Percentiles rank a stretch among this genome's conserved stretches.
Conservation (phyloP, 1,284 basidiomycete species). For the Sphaerobolus stellatus region DNA sequence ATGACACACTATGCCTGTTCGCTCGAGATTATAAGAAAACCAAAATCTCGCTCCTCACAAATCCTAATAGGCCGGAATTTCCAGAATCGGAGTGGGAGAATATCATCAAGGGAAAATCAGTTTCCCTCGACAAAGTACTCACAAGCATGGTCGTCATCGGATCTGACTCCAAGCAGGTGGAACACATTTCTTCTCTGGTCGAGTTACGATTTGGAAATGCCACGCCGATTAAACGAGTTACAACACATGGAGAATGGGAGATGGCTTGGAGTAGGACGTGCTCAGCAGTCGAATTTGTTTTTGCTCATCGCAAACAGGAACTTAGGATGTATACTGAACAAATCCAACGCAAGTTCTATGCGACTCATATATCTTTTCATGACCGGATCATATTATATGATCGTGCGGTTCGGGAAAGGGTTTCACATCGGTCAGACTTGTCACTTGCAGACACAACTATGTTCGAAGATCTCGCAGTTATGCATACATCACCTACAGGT, state of each 20-base stretch:
- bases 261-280: constrained; percentile 21
- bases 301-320: constrained; percentile 27
- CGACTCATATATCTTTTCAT: constrained; percentile 13
- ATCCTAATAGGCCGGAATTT: constrained; percentile 10
- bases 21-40: background rate
- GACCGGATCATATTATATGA: constrained; percentile 29
- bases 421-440: constrained; percentile 21
- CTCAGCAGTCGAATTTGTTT: constrained; percentile 25
- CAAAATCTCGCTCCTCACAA: background rate
- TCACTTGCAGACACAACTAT: constrained; percentile 24
- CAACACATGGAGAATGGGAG: constrained; percentile 28
- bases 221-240: constrained; percentile 12
- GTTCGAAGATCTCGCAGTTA: background rate
- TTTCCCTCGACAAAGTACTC: constrained; percentile 28
- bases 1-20: too few relatives aligned
- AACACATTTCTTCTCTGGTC: constrained; percentile 20
- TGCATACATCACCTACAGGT: background rate
- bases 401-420: constrained; percentile 24
- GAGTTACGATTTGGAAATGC: background rate
- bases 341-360: constrained; percentile 27
- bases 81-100: constrained; percentile 23
- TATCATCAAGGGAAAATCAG: constrained; percentile 21
- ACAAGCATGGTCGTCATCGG: constrained; percentile 18
- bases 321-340: constrained; percentile 24
- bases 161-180: constrained; percentile 15